Evolutionary conservation across 768 basidiomycete species (phyloP), one percentile per base, ranked within the genome.

Genomic region (Cyclocybe aegerita): DNA sequence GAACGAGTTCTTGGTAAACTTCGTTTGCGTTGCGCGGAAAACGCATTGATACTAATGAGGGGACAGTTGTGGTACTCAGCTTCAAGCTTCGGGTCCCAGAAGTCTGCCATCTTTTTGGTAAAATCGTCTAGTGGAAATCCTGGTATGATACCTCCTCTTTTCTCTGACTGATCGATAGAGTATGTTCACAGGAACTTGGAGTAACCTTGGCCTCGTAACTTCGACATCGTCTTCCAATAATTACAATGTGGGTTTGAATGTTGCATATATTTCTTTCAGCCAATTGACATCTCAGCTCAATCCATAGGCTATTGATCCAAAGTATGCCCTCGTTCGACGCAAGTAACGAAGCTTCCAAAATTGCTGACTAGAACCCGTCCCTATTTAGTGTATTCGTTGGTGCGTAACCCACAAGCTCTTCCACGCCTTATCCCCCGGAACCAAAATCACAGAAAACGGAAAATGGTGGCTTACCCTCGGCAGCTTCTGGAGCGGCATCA

Each of bases 401-500:
- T 66, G 38, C 47, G 60, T 39, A 2, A 33, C 29, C 51, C 3
- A 1, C n/a, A 16, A 14, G 35, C 9, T 7, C 39, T 29, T 39
- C 11, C 43, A 12, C 34, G 9, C 12, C 4, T 15, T 10, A 36
- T 34, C 36, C 30, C 41, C 4, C 14, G 6, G 43, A 8, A 47
- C 9, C 30, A 39, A 47, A 4, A 39, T 55, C 33, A 23, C 52
- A 70, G 77, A 74, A 46, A 67, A 66, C 33, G 65, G 71, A 51
- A 70, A 66, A 43, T 80, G 78, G 80, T 70, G 66, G 44, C 70
- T 83, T 9, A 72, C 76, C 12, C 64, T 81, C 5, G 81, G 81
- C 15, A 79, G 77, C 50, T 82, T 74, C 67, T 81, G 80, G 80
- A 75, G 70, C 6, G 80, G 80, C 8, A 82, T 82, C 56, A 78